Evolutionary conservation across 192 early-diverging fungal species (phyloP).

Genomic region (Coemansia sp.): DNA sequence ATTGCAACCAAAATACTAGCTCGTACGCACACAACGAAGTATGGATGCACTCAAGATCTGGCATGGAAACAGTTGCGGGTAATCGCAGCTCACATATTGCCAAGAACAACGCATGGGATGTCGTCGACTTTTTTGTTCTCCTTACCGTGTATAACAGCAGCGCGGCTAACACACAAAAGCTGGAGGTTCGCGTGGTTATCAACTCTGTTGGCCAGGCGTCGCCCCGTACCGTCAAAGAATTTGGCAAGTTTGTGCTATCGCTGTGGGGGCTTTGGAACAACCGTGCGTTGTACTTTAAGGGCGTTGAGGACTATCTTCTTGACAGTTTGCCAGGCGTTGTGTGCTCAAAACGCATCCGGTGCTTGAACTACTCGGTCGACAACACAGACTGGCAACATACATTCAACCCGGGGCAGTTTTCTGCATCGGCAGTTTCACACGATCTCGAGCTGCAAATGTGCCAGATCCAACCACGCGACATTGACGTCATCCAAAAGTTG

Average conservation of each 20-base stretch:
- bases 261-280: constrained; percentile 1
- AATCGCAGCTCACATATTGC: background rate
- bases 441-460: constrained; percentile 2
- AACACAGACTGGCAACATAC: background rate
- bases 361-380: constrained; percentile 7
- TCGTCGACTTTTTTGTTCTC: constrained; percentile 4
- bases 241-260: background rate
- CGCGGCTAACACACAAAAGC: background rate
- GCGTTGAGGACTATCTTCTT: constrained; percentile 7
- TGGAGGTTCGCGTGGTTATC: constrained; percentile 3
- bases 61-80: background rate
- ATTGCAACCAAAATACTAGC: background rate
- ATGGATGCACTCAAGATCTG: background rate
- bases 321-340: constrained; percentile 2
- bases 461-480: background rate
- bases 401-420: background rate
- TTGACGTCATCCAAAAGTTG: background rate
- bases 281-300: constrained; percentile 2
- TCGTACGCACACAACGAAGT: constrained; percentile 9
- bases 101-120: background rate
- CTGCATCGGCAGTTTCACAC: background rate
- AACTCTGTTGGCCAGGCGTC: background rate
- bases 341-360: constrained; percentile 1
- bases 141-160: constrained; percentile 1
- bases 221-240: background rate